Evolutionary conservation across 371 early-diverging fungal genomes (phyloP).

Genomic region (Coemansia linderi): DNA sequence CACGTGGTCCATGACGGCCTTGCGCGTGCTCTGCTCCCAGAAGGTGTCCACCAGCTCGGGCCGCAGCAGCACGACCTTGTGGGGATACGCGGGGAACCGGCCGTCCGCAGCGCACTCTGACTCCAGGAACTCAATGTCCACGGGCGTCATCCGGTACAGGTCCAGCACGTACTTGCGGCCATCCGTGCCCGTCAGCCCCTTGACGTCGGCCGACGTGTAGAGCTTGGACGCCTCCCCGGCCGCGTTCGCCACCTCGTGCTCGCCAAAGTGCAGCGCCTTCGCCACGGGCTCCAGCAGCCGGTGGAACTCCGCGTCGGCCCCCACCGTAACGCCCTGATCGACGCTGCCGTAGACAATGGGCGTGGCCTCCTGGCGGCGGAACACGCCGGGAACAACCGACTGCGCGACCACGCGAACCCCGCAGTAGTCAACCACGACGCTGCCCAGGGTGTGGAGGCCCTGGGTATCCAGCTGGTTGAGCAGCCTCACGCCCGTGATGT

Average conservation of each 20-base stretch:
- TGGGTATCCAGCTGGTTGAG: conserved; percentile 75
- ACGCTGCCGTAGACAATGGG: conserved; percentile 88
- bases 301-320: conserved; percentile 75
- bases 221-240: conserved; percentile 65
- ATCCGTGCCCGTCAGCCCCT: conserved; percentile 90
- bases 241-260: conserved; percentile 75
- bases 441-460: conserved; percentile 82
- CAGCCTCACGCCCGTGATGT: conserved; percentile 84
- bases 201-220: conserved; percentile 84
- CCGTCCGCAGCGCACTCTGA: conserved; percentile 58
- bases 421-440: conserved; percentile 89
- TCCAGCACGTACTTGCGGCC: conserved; percentile 90
- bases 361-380: conserved; percentile 72
- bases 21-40: conserved; percentile 79
- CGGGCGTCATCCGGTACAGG: conserved; percentile 85
- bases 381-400: conserved; percentile 86
- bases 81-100: conserved; percentile 77
- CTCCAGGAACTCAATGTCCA: conserved; percentile 88
- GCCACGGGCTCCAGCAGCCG: conserved; percentile 69
- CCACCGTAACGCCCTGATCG: conserved; percentile 75
- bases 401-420: conserved; percentile 90
- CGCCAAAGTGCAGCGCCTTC: conserved; percentile 76
- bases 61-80: conserved; percentile 82
- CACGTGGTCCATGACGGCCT: conserved; percentile 61
- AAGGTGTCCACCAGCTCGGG: conserved; percentile 83